Evolutionary conservation across 345 rosid species (phyloP), one percentile per base, ranked within the genome.

Genomic region (Salix caprea): DNA sequence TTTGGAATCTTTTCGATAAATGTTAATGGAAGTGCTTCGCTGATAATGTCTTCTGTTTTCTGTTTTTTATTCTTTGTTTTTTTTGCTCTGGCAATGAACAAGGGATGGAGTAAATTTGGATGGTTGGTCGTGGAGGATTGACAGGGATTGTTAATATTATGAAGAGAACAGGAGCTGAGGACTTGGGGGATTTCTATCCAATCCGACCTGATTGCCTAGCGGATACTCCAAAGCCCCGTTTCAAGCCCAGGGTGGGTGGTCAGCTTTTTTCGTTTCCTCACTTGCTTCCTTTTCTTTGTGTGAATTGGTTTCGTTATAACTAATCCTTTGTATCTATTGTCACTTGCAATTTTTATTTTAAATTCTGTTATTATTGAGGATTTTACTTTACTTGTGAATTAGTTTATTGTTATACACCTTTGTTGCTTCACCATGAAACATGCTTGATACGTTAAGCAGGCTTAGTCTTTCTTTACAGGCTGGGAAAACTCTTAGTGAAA

Each of bases 401-500:
- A 46, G 50, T 46, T 46, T 46, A 46, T 46, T 13, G 50, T 46
- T 13, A 46, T 46, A 42, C 19, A 73, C 54, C 39, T n/a, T 13
- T 10, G 4, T 72, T 14, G 65, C 19, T n/a, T 37, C 15, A 52
- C 54, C 19, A 26, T 36, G 46, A 11, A 66, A 8, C 26, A 7
- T 61, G 16, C 4, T 74, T 70, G 28, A 64, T 71, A 24, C 66
- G 65, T 56, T 72, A 21, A 24, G 19, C 36, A 13, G 26, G n/a
- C 34, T 30, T 30, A 5, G 9, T 24, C 14, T 32, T 5, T 65
- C 71, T 78, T 65, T 44, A 60, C 84, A 95, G 99, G 88, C 92
- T 67, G 99, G 99, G 52, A 93, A 91, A 80, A 95, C 98, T 65
- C 92, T 95, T 40, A 90, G 99, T 79, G 88, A 88, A 61, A 90